Conservation (phyloP, 495 filamentous ascomycete species). For the Talaromyces wortmannii region DNA sequence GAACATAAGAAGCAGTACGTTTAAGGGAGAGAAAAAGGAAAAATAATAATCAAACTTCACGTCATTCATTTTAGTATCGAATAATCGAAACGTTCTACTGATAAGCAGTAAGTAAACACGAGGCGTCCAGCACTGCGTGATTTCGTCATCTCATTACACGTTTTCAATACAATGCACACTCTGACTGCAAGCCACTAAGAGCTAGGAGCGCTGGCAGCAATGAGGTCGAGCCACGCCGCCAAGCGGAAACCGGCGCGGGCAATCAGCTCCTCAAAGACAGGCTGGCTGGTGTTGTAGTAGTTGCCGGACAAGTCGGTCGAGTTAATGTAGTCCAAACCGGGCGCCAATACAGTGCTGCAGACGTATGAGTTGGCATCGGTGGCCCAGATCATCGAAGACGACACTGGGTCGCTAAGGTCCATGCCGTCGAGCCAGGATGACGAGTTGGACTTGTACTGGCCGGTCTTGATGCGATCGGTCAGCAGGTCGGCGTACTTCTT, state of each 20-base stretch:
- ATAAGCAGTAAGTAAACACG: no score
- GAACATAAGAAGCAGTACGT: no score
- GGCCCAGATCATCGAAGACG: constrained; percentile 46
- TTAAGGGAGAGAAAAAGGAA: no score
- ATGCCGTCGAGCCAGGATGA: constrained; percentile 42
- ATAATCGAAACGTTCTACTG: no score
- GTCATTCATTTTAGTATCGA: no score
- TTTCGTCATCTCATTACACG: background rate
- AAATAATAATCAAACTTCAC: no score
- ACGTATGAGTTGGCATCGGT: constrained; percentile 50
- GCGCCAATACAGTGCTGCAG: constrained; percentile 45
- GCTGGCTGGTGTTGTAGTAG: constrained; percentile 58
- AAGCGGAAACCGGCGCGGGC: constrained; percentile 69
- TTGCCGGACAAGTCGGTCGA: constrained; percentile 37
- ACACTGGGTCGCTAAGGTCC: constrained; percentile 23
- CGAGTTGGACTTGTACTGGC: constrained; percentile 36
- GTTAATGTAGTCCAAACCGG: constrained; percentile 40
- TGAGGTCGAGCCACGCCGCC: constrained; percentile 53
- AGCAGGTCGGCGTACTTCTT: constrained; percentile 25
- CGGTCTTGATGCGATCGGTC: constrained; percentile 35
- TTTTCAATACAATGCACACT: background rate
- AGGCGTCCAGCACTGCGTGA: no score
- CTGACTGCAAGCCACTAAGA: background rate
- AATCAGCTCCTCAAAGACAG: constrained; percentile 64
- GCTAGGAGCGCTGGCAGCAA: constrained; percentile 14